These are phyloP conservation scores for Auricularia cornea DNA, from an alignment of 768 basidiomycete genomes.

Conservation along the genomic window DNA sequence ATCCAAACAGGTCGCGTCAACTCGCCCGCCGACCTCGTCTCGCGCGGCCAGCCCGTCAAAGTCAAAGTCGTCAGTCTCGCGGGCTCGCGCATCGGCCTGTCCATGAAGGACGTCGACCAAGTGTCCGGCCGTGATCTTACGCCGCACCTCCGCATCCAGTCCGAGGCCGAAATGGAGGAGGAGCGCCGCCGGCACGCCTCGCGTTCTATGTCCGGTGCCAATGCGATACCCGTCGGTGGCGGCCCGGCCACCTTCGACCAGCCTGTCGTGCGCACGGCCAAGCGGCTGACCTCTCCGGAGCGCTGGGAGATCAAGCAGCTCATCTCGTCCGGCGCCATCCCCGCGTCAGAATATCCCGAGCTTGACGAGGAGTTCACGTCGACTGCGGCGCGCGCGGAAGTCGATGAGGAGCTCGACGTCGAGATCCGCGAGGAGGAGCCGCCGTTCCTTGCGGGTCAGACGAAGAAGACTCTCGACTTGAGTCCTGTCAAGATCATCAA, in stretches of 20 bases:
- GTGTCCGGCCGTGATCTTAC: constrained; percentile 81
- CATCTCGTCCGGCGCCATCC: constrained; percentile 88
- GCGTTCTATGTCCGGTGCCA: constrained; percentile 70
- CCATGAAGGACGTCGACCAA: constrained; percentile 99
- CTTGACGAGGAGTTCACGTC: constrained; percentile 80
- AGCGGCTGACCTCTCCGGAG: constrained; percentile 90
- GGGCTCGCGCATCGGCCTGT: constrained; percentile 71
- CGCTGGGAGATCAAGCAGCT: constrained; percentile 99
- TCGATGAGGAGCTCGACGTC: constrained; percentile 95
- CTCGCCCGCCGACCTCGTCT: constrained; percentile 78
- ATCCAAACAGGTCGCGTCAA: constrained; percentile 85
- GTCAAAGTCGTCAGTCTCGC: constrained; percentile 96
- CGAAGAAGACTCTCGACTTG: constrained; percentile 88
- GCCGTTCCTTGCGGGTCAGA: constrained; percentile 91
- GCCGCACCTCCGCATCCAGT: constrained; percentile 89
- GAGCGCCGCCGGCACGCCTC: constrained; percentile 61
- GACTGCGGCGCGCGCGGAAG: constrained; percentile 69
- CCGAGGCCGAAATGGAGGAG: constrained; percentile 80
- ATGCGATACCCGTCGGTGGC: constrained; percentile 70
- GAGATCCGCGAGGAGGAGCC: constrained; percentile 97
- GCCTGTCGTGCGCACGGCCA: constrained; percentile 61
- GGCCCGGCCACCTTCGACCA: constrained; percentile 13
- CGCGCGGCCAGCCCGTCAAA: constrained; percentile 77
- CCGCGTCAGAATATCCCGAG: constrained; percentile 89
- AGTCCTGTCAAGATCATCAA: constrained; percentile 98